These are phyloP conservation scores for Sechiopsis laciniata DNA, from an alignment of 306 rosid genomes.

Conservation along the genomic window DNA sequence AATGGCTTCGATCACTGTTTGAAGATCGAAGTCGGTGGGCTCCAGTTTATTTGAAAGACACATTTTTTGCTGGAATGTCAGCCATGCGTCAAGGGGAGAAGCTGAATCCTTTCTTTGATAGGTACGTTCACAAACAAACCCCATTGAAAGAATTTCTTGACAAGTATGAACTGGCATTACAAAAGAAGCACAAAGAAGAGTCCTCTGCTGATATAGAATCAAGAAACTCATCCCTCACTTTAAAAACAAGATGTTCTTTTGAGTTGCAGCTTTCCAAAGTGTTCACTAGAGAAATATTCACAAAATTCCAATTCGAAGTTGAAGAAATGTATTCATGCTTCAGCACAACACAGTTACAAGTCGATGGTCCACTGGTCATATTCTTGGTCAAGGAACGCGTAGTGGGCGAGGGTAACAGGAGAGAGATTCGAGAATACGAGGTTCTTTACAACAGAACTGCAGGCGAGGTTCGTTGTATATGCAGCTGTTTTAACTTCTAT, in stretches of 20 bases:
- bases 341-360: slow-evolving; percentile 73
- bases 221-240: slow-evolving; percentile 61
- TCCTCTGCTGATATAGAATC: slow-evolving; percentile 67
- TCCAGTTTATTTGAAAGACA: slow-evolving; percentile 73
- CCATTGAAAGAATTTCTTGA: slow-evolving; percentile 93
- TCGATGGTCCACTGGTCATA: slow-evolving; percentile 67
- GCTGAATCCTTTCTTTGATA: slow-evolving; percentile 63
- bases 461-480: slow-evolving; percentile 91
- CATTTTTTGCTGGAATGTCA: slow-evolving; percentile 64
- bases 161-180: slow-evolving; percentile 80
- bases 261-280: slow-evolving; percentile 78
- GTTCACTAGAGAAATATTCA: slow-evolving; percentile 67
- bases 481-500: slow-evolving; percentile 73
- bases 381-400: slow-evolving; percentile 89
- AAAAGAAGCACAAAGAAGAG: slow-evolving; percentile 84
- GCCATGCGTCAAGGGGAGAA: slow-evolving; percentile 58
- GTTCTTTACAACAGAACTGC: slow-evolving; percentile 76
- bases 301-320: slow-evolving; percentile 75
- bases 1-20: slow-evolving; percentile 76
- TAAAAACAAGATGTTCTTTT: slow-evolving; percentile 85
- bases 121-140: slow-evolving; percentile 84
- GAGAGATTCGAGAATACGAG: slow-evolving; percentile 78
- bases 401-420: slow-evolving; percentile 56
- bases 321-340: slow-evolving; percentile 93
- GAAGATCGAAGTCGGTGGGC: slow-evolving; percentile 85